Base-by-base conservation (phyloP, 345 rosid species). In the Iberis pinnata region DNA sequence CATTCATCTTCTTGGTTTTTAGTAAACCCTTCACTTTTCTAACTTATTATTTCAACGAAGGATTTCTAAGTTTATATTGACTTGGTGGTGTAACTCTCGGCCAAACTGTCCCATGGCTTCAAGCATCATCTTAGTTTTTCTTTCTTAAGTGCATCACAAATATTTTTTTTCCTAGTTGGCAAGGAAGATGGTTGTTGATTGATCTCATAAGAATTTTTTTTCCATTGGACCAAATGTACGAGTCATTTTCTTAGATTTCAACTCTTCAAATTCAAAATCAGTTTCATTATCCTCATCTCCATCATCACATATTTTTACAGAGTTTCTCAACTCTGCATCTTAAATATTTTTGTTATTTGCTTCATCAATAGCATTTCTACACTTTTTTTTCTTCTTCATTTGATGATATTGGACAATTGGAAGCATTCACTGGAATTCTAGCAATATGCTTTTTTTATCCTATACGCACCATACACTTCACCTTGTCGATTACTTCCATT, bases 1-100 rank as follows among this genome's bases (percentile, higher is more conserved):
- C 48, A 20, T 4, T 43, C 49, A 22, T 22, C 32, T 44, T 45
- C 49, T 45, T 52, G 56, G 2, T n/a, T 20, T 52, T 36, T 19
- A 52, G 9, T 12, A 50, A 35, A 35, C 43, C 6, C 0, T 22
- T 52, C 2, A 35, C 13, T 20, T 32, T 8, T 13, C 0, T 19
- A 13, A 52, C 60, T 6, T 55, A 38, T 36, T 52, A 18, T 4
- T 53, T 53, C 0, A 53, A 3, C 11, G 38, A 37, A 37, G 58
- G 45, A 18, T 35, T 43, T 20, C 18, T 6, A 5, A 53, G 20
- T 15, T 20, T 33, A 16, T 37, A 52, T 10, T 20, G 24, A 3
- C 46, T 39, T 24, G 46, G 46, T 13, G 45, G 45, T 22, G 45
- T 53, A 4, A 53, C 14, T 13, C 45, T 14, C 0, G 16, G 37